These are phyloP conservation scores for Fusarium luffae DNA, from an alignment of 2,329 filamentous ascomycete species.

Conservation along the genomic window DNA sequence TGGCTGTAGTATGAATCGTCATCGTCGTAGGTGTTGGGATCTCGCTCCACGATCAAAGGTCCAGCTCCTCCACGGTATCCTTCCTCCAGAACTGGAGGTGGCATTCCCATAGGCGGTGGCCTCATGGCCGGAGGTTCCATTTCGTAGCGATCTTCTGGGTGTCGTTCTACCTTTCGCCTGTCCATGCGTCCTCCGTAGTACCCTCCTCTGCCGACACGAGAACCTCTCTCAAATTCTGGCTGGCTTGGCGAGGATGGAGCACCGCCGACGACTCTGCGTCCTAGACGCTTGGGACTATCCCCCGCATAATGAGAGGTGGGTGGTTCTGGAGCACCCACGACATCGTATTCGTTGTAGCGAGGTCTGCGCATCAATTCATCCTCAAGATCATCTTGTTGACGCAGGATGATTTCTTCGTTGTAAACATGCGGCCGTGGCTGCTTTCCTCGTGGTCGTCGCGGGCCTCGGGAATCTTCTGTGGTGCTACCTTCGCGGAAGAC, in stretches of 20 bases:
- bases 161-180: constrained; percentile 62
- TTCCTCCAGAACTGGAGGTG: constrained; percentile 41
- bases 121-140: constrained; percentile 39
- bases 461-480: constrained; percentile 46
- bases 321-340: constrained; percentile 49
- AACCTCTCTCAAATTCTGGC: constrained; percentile 41
- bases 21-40: constrained; percentile 49
- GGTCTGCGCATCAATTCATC: constrained; percentile 49
- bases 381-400: constrained; percentile 60
- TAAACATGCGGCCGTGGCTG: constrained; percentile 49
- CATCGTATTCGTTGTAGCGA: constrained; percentile 52
- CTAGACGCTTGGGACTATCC: constrained; percentile 63
- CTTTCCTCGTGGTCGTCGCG: constrained; percentile 35
- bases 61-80: constrained; percentile 32
- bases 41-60: constrained; percentile 41
- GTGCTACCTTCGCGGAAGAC: constrained; percentile 43
- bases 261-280: constrained; percentile 41
- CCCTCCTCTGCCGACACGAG: constrained; percentile 47
- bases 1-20: constrained; percentile 47
- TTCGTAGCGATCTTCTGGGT: constrained; percentile 56
- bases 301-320: constrained; percentile 69
- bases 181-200: constrained; percentile 62
- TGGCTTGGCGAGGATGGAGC: constrained; percentile 40
- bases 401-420: constrained; percentile 60
- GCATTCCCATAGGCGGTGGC: constrained; percentile 51